These are phyloP conservation scores for Onygena corvina DNA, from an alignment of 2,329 filamentous ascomycete genomes.

Conservation along the genomic window DNA sequence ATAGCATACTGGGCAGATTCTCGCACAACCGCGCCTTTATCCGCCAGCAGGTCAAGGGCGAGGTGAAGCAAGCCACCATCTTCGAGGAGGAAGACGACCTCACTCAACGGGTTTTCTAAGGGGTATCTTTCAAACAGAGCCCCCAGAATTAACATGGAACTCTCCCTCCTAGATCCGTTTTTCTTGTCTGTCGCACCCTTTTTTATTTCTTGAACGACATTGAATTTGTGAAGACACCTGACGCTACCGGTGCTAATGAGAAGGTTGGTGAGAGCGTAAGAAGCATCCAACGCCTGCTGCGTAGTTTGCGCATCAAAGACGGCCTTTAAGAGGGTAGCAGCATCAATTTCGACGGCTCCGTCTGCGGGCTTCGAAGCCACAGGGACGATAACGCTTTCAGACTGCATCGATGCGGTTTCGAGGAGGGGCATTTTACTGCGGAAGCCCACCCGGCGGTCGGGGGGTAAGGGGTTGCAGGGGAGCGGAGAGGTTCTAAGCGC, in stretches of 20 bases:
- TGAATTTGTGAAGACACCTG: constrained; percentile 50
- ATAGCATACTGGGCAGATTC: constrained; percentile 91
- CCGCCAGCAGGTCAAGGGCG: constrained; percentile 73
- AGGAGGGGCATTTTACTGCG: constrained; percentile 34
- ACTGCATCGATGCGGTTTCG: constrained; percentile 8
- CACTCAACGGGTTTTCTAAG: constrained; percentile 60
- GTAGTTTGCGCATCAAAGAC: constrained; percentile 60
- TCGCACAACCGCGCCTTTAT: constrained; percentile 79
- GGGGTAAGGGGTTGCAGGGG: background rate
- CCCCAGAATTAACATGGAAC: constrained; percentile 86
- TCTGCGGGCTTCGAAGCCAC: constrained; percentile 14
- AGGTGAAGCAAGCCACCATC: constrained; percentile 60
- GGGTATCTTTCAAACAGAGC: constrained; percentile 88
- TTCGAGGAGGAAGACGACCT: constrained; percentile 70
- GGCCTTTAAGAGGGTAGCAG: constrained; percentile 51
- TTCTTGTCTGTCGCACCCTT: constrained; percentile 91
- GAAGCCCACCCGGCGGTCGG: constrained; percentile 29
- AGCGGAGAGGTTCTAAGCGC: background rate
- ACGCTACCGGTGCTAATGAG: constrained; percentile 54
- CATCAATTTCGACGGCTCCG: constrained; percentile 44
- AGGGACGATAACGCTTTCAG: constrained; percentile 8
- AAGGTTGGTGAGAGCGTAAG: constrained; percentile 53
- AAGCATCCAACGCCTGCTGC: constrained; percentile 54
- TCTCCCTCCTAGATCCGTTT: constrained; percentile 70
- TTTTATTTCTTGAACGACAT: constrained; percentile 50